These are phyloP conservation scores for Leccinum pachyderme DNA, from an alignment of 1,284 basidiomycete genomes.

Conservation along the genomic window DNA sequence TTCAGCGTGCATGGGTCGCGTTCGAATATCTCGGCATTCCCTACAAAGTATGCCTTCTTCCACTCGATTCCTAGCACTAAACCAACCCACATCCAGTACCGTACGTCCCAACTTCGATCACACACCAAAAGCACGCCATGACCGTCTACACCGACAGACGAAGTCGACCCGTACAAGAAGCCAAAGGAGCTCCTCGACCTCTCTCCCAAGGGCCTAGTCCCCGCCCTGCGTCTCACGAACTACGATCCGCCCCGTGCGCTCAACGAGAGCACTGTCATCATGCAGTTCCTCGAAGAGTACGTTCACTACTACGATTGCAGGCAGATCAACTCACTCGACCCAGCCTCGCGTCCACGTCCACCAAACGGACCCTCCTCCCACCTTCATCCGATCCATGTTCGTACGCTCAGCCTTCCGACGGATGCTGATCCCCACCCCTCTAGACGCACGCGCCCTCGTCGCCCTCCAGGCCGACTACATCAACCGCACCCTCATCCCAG, in stretches of 20 bases:
- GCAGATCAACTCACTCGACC: background rate
- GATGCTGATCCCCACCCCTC: background rate
- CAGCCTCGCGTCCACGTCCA: conserved; percentile 48
- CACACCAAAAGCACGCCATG: background rate
- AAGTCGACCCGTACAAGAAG: conserved; percentile 83
- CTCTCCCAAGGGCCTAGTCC: conserved; percentile 78
- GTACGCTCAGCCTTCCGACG: conserved; percentile 15
- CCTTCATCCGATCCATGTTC: conserved; percentile 58
- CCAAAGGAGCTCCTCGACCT: conserved; percentile 74
- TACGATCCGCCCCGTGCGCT: conserved; percentile 53
- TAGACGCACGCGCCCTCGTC: conserved; percentile 62
- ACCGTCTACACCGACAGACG: conserved; percentile 41
- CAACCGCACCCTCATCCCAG: conserved; percentile 63
- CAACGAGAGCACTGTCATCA: conserved; percentile 70
- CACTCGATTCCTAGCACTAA: too few relatives aligned
- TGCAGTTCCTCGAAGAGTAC: conserved; percentile 74
- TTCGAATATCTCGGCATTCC: conserved; percentile 39
- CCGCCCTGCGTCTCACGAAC: conserved; percentile 58
- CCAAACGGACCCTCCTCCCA: conserved; percentile 55
- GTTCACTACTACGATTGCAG: background rate
- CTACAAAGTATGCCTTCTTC: conserved; percentile 30
- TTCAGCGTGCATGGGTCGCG: conserved; percentile 44
- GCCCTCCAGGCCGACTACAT: conserved; percentile 70
- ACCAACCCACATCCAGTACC: conserved; percentile 32
- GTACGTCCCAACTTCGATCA: conserved; percentile 23